phyloP scores from a whole-genome alignment of 2,329 filamentous ascomycete genomes.

The Blastomyces emzantsi region DNA sequence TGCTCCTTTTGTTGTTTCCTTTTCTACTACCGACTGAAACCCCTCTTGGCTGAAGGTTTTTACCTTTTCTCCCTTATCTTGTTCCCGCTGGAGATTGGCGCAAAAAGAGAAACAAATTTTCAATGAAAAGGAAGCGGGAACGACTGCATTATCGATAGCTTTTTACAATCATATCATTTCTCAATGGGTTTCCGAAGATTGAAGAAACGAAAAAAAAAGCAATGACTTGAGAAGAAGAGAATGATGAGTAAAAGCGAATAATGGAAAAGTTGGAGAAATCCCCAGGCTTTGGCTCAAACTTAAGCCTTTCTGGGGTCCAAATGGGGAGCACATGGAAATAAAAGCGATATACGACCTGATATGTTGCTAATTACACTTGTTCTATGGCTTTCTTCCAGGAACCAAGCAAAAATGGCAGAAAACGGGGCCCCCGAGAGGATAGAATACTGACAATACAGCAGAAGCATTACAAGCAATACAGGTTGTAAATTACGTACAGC shows the following conservation, averaged over 20 bases:
- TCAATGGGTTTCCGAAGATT: neutral
- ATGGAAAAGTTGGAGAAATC: neutral
- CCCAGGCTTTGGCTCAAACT: neutral
- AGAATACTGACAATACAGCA: neutral
- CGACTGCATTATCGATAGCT: neutral
- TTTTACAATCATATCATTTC: neutral
- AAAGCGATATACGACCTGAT: neutral
- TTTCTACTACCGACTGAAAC: neutral
- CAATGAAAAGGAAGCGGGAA: neutral
- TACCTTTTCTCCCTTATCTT: neutral
- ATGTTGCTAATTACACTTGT: neutral
- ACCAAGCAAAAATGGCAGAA: neutral
- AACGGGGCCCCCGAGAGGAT: neutral
- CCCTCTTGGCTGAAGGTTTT: neutral
- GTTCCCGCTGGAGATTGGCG: neutral
- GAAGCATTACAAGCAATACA: neutral
- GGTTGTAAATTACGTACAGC: neutral
- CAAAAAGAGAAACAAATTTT: constrained; percentile 34
- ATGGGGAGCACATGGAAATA: neutral
- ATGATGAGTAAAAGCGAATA: neutral
- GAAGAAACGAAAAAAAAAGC: neutral
- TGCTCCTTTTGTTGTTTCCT: neutral
- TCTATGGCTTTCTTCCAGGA: neutral
- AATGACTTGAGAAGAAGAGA: neutral
- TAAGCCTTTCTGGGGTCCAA: neutral